Evolutionary conservation across 306 rosid species (phyloP), one percentile per base, ranked within the genome.

Genomic region (Casuarina glauca): DNA sequence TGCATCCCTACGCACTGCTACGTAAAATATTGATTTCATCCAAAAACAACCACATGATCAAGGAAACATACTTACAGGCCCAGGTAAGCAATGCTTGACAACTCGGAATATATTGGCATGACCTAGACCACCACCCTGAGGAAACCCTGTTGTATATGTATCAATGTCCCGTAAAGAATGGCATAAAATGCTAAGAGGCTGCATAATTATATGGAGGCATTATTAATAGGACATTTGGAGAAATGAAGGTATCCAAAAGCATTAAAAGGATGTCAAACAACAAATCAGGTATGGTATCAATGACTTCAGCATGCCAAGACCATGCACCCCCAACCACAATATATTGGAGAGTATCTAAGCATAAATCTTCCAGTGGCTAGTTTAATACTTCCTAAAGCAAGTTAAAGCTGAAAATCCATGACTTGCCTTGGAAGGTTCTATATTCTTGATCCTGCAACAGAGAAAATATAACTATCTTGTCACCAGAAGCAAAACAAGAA

Each of bases 171-270:
- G 93, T 80, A 94, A 87, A 74, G 98, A 90, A 88, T 86, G 95
- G 89, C 98, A 92, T 79, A 92, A 82, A 81, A 94, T 90, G 89
- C 95, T 90, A 73, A 94, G 97, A 64, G 98, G 97, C 98, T 94
- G 93, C 84, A 84, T 35, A 62, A 13, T 35, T 55, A 67, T 6
- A 52, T 53, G 50, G 49, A 54, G 13, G 39, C 39, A 39, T 5
- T 57, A 57, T 20, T 57, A 0, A 16, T 63, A 63, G n/a, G 15
- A 63, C 1, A 38, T 15, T 44, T 4, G 39, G 13, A 16, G 15
- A 71, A 13, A 55, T 38, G 76, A 52, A 57, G 53, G 49, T 48
- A 78, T 52, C 46, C 78, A 68, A 17, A 54, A 76, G 46, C 43
- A 76, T 69, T 52, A 11, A 66, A 13, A 53, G 1, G 35, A 58